These are phyloP conservation scores for Alternaria ethzedia DNA, from an alignment of 2,329 filamentous ascomycete genomes.

Conservation along the genomic window DNA sequence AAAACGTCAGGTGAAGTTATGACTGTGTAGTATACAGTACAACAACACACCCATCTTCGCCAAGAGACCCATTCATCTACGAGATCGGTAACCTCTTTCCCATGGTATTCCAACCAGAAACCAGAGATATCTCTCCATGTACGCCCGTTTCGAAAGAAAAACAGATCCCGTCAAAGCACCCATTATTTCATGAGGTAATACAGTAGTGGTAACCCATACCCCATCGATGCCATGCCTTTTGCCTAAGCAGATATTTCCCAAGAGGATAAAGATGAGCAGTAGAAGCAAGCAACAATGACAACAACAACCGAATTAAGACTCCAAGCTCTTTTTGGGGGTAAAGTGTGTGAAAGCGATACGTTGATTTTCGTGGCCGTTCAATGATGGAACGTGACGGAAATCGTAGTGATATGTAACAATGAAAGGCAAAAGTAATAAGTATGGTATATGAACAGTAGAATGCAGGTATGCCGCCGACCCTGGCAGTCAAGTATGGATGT, in stretches of 20 bases:
- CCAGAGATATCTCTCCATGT: background rate
- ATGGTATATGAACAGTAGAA: slow-evolving; percentile 39
- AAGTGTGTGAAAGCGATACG: background rate
- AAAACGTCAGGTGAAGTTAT: background rate
- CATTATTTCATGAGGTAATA: background rate
- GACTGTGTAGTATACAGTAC: background rate
- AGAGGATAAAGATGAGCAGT: background rate
- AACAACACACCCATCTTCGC: background rate
- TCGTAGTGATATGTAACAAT: slow-evolving; percentile 11
- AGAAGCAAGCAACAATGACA: background rate
- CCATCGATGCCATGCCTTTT: background rate
- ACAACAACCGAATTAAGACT: background rate
- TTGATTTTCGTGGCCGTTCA: background rate
- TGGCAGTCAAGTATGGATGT: slow-evolving; percentile 9
- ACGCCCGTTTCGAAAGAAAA: background rate
- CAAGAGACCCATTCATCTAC: background rate
- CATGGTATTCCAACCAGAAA: background rate
- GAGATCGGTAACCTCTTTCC: background rate
- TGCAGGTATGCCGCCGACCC: slow-evolving; percentile 17
- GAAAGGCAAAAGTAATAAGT: slow-evolving; percentile 7
- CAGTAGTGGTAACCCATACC: background rate
- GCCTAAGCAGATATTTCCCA: background rate
- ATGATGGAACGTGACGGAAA: background rate
- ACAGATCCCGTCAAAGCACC: background rate
- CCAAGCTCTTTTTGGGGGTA: background rate